Conservation (phyloP, 179 eudicot species). For the Silene noctiflora region DNA sequence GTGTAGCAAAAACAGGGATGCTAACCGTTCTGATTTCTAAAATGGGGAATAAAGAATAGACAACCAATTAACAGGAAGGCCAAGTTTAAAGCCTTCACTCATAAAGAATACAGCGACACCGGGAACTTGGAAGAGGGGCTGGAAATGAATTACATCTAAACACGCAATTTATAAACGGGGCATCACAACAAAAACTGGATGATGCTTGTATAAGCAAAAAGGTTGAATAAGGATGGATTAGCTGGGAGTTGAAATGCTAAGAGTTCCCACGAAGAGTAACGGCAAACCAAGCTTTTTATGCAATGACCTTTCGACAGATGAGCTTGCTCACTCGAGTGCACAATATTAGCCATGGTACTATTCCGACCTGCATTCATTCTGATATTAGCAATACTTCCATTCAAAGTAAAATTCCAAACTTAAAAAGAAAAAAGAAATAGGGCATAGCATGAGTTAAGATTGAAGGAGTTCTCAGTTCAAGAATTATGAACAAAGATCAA, state of each 20-base stretch:
- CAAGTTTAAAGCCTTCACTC: neutral
- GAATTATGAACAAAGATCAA: neutral
- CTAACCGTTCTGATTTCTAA: too few relatives aligned
- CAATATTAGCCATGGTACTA: conserved; percentile 9
- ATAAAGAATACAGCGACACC: neutral
- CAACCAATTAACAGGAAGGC: neutral
- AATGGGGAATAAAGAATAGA: neutral
- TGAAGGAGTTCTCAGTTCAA: neutral
- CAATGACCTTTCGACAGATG: conserved; percentile 13
- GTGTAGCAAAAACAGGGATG: too few relatives aligned
- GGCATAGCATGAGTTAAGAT: neutral
- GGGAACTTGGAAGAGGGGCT: neutral
- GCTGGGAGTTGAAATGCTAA: neutral
- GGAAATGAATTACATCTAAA: neutral
- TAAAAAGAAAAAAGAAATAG: neutral
- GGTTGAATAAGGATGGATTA: neutral
- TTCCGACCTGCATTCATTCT: conserved; percentile 1
- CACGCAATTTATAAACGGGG: too few relatives aligned
- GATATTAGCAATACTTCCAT: neutral
- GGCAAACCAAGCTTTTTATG: neutral
- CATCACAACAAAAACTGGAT: conserved; percentile 4
- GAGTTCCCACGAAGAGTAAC: neutral
- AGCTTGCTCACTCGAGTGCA: conserved; percentile 17
- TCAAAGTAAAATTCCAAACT: neutral
- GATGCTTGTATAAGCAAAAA: neutral